phyloP scores from a whole-genome alignment of 2,329 filamentous ascomycete genomes.

The Phyllosticta capitalensis region DNA sequence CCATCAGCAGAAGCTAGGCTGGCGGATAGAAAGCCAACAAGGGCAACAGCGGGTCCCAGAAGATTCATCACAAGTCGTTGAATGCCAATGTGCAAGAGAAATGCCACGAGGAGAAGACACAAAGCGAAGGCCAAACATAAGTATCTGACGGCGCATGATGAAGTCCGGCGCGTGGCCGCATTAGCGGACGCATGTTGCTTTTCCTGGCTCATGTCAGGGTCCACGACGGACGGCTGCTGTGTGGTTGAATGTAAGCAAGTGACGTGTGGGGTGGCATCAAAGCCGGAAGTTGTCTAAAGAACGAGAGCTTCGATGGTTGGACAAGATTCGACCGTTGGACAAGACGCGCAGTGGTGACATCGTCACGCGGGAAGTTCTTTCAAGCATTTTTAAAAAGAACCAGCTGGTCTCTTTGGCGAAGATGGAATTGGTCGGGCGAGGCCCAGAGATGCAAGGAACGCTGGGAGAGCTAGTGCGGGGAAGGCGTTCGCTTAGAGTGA shows the following conservation, averaged over 20 bases:
- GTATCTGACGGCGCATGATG: not conserved
- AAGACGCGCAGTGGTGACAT: too few relatives aligned
- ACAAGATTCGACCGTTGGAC: not conserved
- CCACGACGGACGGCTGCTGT: not conserved
- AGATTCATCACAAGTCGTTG: not conserved
- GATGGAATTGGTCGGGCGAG: too few relatives aligned
- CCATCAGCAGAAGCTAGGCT: not conserved
- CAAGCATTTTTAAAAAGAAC: not conserved
- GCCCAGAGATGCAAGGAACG: not conserved
- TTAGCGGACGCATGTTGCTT: not conserved
- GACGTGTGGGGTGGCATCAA: not conserved
- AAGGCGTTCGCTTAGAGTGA: not conserved
- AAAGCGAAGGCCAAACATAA: not conserved
- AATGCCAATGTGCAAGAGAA: not conserved
- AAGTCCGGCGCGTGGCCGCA: not conserved
- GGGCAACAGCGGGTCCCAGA: not conserved
- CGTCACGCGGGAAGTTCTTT: not conserved
- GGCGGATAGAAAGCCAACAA: not conserved
- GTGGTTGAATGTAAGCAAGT: not conserved
- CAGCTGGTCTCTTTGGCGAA: not conserved
- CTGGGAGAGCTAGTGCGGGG: not conserved
- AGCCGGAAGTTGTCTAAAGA: too few relatives aligned
- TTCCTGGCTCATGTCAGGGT: not conserved
- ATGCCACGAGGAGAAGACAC: not conserved
- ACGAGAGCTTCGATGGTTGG: not conserved